Evolutionary conservation across 2,329 filamentous ascomycete species (phyloP), one percentile per base, ranked within the genome.

Genomic region (Colletotrichum tamarilloi): DNA sequence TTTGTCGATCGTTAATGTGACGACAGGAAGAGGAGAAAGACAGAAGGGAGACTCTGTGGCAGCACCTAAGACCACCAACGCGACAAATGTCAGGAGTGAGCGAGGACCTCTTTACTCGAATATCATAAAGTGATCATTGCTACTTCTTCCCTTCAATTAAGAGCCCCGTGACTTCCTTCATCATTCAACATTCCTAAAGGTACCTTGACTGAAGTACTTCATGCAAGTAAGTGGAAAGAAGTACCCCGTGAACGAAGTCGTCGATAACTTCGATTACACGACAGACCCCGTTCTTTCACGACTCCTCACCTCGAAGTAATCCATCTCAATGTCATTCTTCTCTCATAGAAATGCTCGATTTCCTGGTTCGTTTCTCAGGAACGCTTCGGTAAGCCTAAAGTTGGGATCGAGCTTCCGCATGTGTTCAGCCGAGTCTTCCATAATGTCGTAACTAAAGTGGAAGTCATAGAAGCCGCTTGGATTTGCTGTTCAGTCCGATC

Each of bases 381-480:
- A 65, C 1, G 19, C 14, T 3, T 62, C 67, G 14, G 67, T 60
- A 11, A 71, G 55, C 24, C n/a, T 12, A 28, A 71, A 70, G 0
- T 24, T 38, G 7, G 67, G 67, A 4, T 70, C 22, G 4, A 62
- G 22, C 14, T 24, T 30, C 38, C n/a, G 35, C 67, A 73, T 66
- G 8, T 66, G 71, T 3, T 16, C n/a, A 0, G 14, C 26, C 2
- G 56, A n/a, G 24, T 73, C 60, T 14, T 73, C 30, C 2, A 73
- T 38, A n/a, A 73, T 62, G 9, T 73, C 71, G 19, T 73, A 71
- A 19, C 64, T 60, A 4, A 73, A 73, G 35, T 73, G 60, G 5
- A 73, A 73, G 19, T 73, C 56, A 4, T 66, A 73, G 30, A 73
- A 73, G 42, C 74, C 68, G 11, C 67, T 57, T 2, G 75, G 76